A percentile compares a stretch with the other conserved stretches of the same genome.
phyloP scores from a whole-genome alignment of 345 rosid species.

The Camelina neglecta region DNA sequence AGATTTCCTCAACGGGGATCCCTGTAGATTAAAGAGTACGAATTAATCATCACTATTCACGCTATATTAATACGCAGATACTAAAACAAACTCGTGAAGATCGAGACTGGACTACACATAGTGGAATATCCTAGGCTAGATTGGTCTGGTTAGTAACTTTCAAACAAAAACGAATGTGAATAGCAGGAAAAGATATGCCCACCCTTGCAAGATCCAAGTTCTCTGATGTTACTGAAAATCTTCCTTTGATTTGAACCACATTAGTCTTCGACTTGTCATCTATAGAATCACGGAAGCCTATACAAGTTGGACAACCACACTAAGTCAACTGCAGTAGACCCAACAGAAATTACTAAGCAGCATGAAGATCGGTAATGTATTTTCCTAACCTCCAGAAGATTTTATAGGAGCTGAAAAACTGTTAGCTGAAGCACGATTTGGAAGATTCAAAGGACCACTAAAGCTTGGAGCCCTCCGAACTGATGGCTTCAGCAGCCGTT shows the following conservation, averaged over 20 bases:
- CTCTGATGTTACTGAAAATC: constrained; percentile 98
- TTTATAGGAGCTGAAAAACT: constrained; percentile 98
- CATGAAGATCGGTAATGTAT: neutral
- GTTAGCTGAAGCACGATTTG: constrained; percentile 97
- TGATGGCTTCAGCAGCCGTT: constrained; percentile 54
- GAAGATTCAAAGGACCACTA: constrained; percentile 97
- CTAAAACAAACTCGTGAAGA: constrained; percentile 55
- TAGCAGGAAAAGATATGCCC: constrained; percentile 34
- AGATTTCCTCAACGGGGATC: constrained; percentile 83
- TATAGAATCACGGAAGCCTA: constrained; percentile 86
- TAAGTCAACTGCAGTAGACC: constrained; percentile 14
- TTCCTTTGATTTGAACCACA: constrained; percentile 94
- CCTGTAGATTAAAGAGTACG: constrained; percentile 55
- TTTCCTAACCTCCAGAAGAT: constrained; percentile 81
- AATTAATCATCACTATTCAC: neutral
- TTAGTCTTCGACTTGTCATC: constrained; percentile 93
- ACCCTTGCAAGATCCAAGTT: constrained; percentile 96
- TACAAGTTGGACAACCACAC: constrained; percentile 26
- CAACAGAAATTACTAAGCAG: neutral
- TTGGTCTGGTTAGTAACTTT: constrained; percentile 22
- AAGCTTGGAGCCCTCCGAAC: constrained; percentile 82
- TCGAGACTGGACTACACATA: constrained; percentile 57
- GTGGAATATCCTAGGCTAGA: constrained; percentile 62
- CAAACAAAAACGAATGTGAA: constrained; percentile 25
- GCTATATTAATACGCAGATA: constrained; percentile 33